Conservation (phyloP, 2,329 filamentous ascomycete genomes). For the Bipolaris oryzae region DNA sequence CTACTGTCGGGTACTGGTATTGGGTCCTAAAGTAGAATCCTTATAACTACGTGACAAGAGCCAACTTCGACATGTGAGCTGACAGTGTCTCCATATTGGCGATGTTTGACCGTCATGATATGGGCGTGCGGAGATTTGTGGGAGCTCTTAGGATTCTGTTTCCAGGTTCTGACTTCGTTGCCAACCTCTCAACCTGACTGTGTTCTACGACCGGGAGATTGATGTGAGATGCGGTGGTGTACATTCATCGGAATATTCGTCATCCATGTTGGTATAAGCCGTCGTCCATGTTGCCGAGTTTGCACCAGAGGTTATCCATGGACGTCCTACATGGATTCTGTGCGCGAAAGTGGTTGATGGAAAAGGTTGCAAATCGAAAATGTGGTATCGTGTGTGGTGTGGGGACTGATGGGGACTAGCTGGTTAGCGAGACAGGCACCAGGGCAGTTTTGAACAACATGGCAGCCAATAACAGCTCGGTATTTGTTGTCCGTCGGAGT, state of each 20-base stretch:
- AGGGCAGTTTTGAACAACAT: not conserved
- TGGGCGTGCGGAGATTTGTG: not conserved
- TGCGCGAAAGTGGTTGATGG: not conserved
- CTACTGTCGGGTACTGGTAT: not conserved
- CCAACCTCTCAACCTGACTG: not conserved
- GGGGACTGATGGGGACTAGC: conserved; percentile 9
- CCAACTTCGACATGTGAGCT: not conserved
- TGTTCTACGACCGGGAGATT: not conserved
- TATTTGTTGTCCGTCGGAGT: not conserved
- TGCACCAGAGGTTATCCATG: not conserved
- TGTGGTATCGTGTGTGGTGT: conserved; percentile 13
- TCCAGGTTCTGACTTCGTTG: not conserved
- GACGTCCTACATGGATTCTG: not conserved
- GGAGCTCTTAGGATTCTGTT: not conserved
- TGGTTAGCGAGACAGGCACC: conserved; percentile 9
- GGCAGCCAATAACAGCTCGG: conserved; percentile 4
- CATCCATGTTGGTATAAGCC: not conserved
- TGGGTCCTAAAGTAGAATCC: not conserved
- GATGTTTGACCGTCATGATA: not conserved
- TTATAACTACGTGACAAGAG: no score
- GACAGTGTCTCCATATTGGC: not conserved
- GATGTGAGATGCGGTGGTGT: not conserved
- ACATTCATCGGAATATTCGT: not conserved
- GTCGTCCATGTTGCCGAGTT: not conserved
- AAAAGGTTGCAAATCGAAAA: conserved; percentile 4